Evolutionary conservation across 2,329 filamentous ascomycete genomes (phyloP).

Genomic region (Fusarium devonianum): DNA sequence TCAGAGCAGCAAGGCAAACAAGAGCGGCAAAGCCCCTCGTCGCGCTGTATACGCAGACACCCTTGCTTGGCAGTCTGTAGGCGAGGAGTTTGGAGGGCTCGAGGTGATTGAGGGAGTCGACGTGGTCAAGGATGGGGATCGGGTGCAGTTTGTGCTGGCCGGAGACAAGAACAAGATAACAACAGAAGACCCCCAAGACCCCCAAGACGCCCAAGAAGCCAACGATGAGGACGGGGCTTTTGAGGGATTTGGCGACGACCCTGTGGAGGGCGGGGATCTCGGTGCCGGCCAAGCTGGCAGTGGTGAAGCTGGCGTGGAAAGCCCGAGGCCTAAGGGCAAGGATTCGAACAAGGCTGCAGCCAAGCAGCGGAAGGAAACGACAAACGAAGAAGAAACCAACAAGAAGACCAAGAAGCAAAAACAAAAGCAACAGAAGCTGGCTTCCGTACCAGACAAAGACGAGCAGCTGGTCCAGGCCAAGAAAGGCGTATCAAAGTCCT

Average conservation of each 20-base stretch:
- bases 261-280: slow-evolving; percentile 45
- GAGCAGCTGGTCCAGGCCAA: slow-evolving; percentile 47
- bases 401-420: slow-evolving; percentile 29
- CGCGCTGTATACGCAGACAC: slow-evolving; percentile 54
- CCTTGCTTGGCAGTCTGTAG: slow-evolving; percentile 74
- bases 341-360: slow-evolving; percentile 44
- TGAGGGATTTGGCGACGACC: slow-evolving; percentile 67
- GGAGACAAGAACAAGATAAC: slow-evolving; percentile 51
- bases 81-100: slow-evolving; percentile 91
- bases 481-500: slow-evolving; percentile 47
- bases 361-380: slow-evolving; percentile 42
- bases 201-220: slow-evolving; percentile 19
- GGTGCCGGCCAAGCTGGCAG: slow-evolving; percentile 44
- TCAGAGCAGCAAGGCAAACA: slow-evolving; percentile 36
- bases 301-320: slow-evolving; percentile 44
- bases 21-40: slow-evolving; percentile 40
- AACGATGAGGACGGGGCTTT: slow-evolving; percentile 63
- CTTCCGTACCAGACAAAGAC: slow-evolving; percentile 34
- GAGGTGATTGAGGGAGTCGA: slow-evolving; percentile 94
- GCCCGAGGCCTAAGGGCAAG: slow-evolving; percentile 41
- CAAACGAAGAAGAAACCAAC: slow-evolving; percentile 27
- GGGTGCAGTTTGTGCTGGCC: slow-evolving; percentile 62
- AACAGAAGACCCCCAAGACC: slow-evolving; percentile 6
- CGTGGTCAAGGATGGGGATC: slow-evolving; percentile 71
- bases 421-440: slow-evolving; percentile 44